These are phyloP conservation scores for Allium cepa DNA, from an alignment of 106 monocot genomes.

Conservation along the genomic window DNA sequence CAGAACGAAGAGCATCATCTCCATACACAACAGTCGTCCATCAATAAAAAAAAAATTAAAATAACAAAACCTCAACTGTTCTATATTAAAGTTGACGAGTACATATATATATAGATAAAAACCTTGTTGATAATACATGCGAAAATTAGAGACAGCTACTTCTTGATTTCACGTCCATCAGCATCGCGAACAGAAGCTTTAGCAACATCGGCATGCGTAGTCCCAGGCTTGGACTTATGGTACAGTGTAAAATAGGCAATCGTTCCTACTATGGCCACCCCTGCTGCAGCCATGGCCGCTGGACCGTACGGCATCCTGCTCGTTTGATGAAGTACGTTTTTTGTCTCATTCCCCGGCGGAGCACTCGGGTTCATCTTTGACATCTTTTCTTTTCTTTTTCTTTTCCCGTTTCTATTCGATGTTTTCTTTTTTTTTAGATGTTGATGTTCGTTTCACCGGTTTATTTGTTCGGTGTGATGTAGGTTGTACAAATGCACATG, in stretches of 20 bases:
- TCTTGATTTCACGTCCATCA: neutral
- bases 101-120: too few species aligned
- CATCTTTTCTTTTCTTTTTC: neutral
- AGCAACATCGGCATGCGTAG: slow-evolving; percentile 6
- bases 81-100: too few species aligned
- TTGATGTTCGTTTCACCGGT: too few species aligned
- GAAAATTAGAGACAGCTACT: neutral
- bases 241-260: slow-evolving; percentile 24
- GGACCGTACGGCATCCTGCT: slow-evolving; percentile 15
- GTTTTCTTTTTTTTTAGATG: too few species aligned
- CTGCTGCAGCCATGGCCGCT: slow-evolving; percentile 12
- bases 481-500: too few species aligned
- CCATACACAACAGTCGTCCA: too few species aligned
- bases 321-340: slow-evolving; percentile 16
- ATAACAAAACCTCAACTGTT: too few species aligned
- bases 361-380: neutral
- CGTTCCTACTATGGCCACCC: slow-evolving; percentile 7
- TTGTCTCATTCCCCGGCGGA: slow-evolving; percentile 11
- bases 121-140: neutral
- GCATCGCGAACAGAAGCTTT: neutral
- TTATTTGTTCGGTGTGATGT: too few species aligned
- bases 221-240: slow-evolving; percentile 22
- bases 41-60: too few species aligned
- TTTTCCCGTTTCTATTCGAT: too few species aligned
- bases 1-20: too few species aligned